A percentile compares a stretch with the other conserved stretches of the same genome.
Evolutionary conservation across 2,329 filamentous ascomycete species (phyloP).

Genomic region (Neopestalotiopsis clavispora): DNA sequence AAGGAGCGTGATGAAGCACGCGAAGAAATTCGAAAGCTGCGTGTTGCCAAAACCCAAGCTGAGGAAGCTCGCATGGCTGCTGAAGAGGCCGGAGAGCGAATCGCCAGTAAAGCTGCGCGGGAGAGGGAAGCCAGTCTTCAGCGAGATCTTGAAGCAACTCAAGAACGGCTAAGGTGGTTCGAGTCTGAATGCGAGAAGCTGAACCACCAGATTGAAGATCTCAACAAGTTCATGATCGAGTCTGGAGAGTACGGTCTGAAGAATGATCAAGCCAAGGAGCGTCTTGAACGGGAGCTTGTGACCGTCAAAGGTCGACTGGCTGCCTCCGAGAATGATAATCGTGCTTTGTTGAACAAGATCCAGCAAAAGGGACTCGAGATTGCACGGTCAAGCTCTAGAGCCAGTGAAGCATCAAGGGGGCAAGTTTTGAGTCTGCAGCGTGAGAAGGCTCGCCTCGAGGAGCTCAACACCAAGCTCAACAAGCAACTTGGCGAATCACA

Average conservation of each 20-base stretch:
- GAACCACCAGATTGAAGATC: slow-evolving; percentile 78
- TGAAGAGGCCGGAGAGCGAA: slow-evolving; percentile 80
- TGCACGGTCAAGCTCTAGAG: slow-evolving; percentile 84
- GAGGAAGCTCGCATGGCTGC: slow-evolving; percentile 86
- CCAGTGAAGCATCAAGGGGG: slow-evolving; percentile 80
- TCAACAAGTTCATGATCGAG: slow-evolving; percentile 86
- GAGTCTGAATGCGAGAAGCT: slow-evolving; percentile 80
- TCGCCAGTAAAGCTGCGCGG: slow-evolving; percentile 75
- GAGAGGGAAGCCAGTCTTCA: slow-evolving; percentile 80
- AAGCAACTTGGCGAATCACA: slow-evolving; percentile 88
- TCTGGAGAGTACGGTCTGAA: slow-evolving; percentile 88
- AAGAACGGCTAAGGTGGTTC: slow-evolving; percentile 76
- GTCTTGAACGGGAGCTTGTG: slow-evolving; percentile 86
- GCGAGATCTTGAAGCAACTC: slow-evolving; percentile 80
- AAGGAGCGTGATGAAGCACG: slow-evolving; percentile 89
- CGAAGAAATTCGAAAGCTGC: slow-evolving; percentile 79
- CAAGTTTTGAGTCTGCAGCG: slow-evolving; percentile 78
- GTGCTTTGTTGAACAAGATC: slow-evolving; percentile 92
- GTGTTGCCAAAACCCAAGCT: slow-evolving; percentile 81
- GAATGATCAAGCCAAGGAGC: slow-evolving; percentile 92
- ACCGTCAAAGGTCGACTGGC: slow-evolving; percentile 88
- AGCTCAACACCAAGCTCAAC: slow-evolving; percentile 79
- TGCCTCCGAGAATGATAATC: slow-evolving; percentile 96
- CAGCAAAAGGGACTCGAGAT: slow-evolving; percentile 98
- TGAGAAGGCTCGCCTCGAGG: slow-evolving; percentile 83